These are phyloP conservation scores for Pleurostoma richardsiae DNA, from an alignment of 2,329 filamentous ascomycete genomes.

Conservation along the genomic window DNA sequence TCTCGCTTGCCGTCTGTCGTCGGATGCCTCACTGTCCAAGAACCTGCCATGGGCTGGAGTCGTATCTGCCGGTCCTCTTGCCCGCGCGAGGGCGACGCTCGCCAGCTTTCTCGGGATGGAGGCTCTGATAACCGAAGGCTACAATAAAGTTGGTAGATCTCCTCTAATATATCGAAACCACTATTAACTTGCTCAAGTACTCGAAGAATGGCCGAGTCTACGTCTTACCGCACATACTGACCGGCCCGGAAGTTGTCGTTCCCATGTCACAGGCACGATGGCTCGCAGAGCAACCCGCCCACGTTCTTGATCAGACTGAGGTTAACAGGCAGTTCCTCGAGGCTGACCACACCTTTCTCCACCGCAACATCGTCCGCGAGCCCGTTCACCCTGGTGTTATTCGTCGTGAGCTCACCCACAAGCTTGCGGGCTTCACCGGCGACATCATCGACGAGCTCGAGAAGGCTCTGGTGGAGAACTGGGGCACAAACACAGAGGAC, in stretches of 20 bases:
- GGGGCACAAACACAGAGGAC: constrained; percentile 19
- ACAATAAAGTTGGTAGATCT: neutral
- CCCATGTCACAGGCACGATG: constrained; percentile 20
- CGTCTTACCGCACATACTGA: constrained; percentile 24
- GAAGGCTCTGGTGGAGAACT: constrained; percentile 17
- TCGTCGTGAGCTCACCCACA: constrained; percentile 23
- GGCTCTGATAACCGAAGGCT: neutral
- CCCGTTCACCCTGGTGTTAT: constrained; percentile 24
- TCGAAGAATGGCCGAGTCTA: constrained; percentile 20
- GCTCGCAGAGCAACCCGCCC: constrained; percentile 7
- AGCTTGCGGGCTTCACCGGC: constrained; percentile 18
- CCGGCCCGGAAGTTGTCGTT: constrained; percentile 25
- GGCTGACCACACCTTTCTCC: constrained; percentile 24
- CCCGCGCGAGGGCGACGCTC: neutral
- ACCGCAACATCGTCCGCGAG: constrained; percentile 19
- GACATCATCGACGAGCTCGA: constrained; percentile 24
- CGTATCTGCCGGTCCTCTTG: neutral
- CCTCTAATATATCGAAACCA: neutral
- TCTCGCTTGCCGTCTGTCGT: neutral
- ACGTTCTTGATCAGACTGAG: neutral
- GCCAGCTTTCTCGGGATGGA: neutral
- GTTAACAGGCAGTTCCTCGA: constrained; percentile 19
- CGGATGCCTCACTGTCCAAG: neutral
- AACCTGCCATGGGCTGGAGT: neutral
- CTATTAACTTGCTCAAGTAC: constrained; percentile 13